Base-by-base conservation (phyloP, 345 rosid genomes). In the Trapa bicornis region DNA sequence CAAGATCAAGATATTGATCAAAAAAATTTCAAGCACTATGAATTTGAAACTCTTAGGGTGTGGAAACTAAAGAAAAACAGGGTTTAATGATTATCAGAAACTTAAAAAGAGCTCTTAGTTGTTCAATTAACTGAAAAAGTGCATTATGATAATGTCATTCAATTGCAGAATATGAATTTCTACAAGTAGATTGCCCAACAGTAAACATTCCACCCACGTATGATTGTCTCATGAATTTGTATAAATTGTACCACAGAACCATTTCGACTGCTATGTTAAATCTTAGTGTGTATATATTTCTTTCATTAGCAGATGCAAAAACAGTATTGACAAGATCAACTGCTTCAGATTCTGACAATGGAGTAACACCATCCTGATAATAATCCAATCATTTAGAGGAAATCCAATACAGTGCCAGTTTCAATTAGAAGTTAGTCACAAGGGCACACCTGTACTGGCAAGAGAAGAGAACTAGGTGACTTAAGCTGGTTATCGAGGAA, bases 401-500 rank as follows among this genome's bases (percentile, higher is more conserved):
- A 39, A 53, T 64, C 6, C 66, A 43, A 57, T 15, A 0, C 15
- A 70, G 56, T 53, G n/a, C 52, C 35, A 47, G 61, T n/a, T 43
- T 17, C 47, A 37, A 12, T 57, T 5, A 64, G 67, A 29, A 48
- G 37, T 22, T 33, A 29, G 67, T 41, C 66, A 37, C 39, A 47
- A 35, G 42, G 58, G 91, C 61, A n/a, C 62, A 67, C 75, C 75
- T 67, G 70, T 6, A 84, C 89, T 62, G 99, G 98, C 75, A 95
- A 76, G 54, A 95, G 75, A 45, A 95, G 99, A 16, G 98, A 97
- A 47, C 99, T 95, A 29, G 99, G 99, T 68, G 96, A 84, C 76
- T 95, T 95, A 71, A 95, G 79, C 73, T 91, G 98, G 79, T 95
- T 95, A 75, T 95, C 99, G 71, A 95, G 86, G 72, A 91, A 91